Conservation (phyloP, 768 basidiomycete genomes). For the Paxillus ammoniavirescens region DNA sequence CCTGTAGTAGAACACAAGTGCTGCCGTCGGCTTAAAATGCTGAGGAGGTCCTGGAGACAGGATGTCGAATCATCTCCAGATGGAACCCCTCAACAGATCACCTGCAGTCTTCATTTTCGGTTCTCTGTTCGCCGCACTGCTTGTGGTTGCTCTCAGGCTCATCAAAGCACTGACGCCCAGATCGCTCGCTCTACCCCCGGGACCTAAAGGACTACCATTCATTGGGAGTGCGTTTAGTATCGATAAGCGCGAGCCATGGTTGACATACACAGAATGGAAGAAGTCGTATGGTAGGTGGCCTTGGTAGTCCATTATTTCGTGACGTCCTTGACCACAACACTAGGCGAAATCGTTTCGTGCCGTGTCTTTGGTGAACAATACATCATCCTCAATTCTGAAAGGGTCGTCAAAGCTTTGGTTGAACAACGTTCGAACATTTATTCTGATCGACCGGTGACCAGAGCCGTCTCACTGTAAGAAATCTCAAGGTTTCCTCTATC, state of each 20-base stretch:
- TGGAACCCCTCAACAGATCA: constrained; percentile 1
- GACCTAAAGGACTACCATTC: constrained; percentile 27
- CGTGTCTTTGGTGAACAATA: constrained; percentile 19
- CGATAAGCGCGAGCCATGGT: constrained; percentile 27
- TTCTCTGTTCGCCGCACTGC: constrained; percentile 1
- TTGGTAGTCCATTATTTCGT: background rate
- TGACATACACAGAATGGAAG: constrained; percentile 32
- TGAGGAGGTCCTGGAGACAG: background rate
- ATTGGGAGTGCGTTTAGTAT: constrained; percentile 27
- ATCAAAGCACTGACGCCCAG: constrained; percentile 12
- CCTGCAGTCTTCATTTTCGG: background rate
- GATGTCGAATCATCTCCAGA: background rate
- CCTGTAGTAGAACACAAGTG: too few species aligned
- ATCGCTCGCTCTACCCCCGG: constrained; percentile 26
- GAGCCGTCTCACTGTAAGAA: constrained; percentile 6
- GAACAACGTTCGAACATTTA: constrained; percentile 27
- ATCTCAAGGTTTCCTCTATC: background rate
- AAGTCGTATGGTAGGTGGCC: constrained; percentile 27
- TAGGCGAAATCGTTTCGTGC: constrained; percentile 23
- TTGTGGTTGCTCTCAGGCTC: background rate
- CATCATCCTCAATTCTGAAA: constrained; percentile 23
- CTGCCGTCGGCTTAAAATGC: constrained; percentile 7
- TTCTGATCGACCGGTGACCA: constrained; percentile 17
- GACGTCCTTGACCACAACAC: background rate
- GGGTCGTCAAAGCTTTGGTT: constrained; percentile 18